Evolutionary conservation across 75 land plant genomes (phyloP).

Genomic region (Pinus taeda): DNA sequence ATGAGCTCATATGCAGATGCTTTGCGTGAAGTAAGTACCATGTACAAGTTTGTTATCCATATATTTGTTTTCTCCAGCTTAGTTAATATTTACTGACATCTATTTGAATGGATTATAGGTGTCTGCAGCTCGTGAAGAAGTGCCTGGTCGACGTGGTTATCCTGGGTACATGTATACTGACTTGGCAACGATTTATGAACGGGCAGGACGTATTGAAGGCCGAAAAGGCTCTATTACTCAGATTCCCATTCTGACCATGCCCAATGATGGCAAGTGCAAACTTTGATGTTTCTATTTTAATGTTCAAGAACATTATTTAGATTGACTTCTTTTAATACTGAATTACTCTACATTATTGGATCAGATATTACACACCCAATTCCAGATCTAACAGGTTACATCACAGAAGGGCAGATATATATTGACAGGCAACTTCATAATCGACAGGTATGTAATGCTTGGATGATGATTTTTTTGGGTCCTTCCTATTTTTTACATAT

Average conservation of each 20-base stretch:
- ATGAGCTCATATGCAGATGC: slow-evolving; percentile 99
- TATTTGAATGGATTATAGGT: too few species aligned
- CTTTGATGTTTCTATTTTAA: background rate
- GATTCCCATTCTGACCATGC: slow-evolving; percentile 98
- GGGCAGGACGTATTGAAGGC: slow-evolving; percentile 98
- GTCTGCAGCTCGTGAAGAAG: slow-evolving; percentile 98
- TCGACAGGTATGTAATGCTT: slow-evolving; percentile 59
- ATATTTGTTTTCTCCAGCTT: too few species aligned
- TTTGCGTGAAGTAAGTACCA: slow-evolving; percentile 82
- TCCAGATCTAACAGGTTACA: slow-evolving; percentile 97
- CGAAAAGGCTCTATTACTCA: slow-evolving; percentile 97
- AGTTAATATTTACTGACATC: too few species aligned
- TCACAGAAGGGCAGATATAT: slow-evolving; percentile 95
- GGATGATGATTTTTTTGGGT: background rate
- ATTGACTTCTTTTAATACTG: background rate
- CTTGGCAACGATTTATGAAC: slow-evolving; percentile 95
- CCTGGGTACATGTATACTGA: slow-evolving; percentile 99
- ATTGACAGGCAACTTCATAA: slow-evolving; percentile 95
- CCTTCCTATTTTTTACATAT: too few species aligned
- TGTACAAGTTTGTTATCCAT: too few species aligned
- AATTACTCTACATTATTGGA: background rate
- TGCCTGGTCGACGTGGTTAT: slow-evolving; percentile 99
- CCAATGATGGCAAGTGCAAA: slow-evolving; percentile 78
- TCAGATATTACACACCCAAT: slow-evolving; percentile 98
- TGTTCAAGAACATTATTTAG: background rate